These are phyloP conservation scores for Coemansia umbellata DNA, from an alignment of 192 early-diverging fungal genomes.

Conservation along the genomic window DNA sequence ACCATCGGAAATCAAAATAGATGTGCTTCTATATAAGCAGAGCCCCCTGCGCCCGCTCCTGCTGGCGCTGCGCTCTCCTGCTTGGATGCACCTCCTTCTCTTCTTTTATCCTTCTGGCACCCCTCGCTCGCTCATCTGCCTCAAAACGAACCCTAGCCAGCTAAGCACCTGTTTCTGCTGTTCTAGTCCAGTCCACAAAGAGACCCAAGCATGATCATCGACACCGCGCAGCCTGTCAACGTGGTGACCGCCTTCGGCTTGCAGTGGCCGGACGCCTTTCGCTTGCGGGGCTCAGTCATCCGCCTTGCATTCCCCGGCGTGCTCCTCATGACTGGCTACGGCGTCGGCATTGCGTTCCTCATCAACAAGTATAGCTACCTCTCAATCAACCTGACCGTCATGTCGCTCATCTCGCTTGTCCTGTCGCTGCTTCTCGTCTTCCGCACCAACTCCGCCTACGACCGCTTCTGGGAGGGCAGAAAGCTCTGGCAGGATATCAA, in stretches of 20 bases:
- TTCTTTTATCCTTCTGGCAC: too few relatives aligned
- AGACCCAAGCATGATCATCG: slow-evolving; percentile 44
- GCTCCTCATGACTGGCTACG: slow-evolving; percentile 41
- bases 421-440: slow-evolving; percentile 56
- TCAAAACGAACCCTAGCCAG: too few relatives aligned
- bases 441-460: slow-evolving; percentile 61
- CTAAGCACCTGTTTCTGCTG: too few relatives aligned
- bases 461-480: slow-evolving; percentile 87
- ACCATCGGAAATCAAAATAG: too few relatives aligned
- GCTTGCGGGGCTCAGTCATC: slow-evolving; percentile 50
- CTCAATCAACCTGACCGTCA: slow-evolving; percentile 32
- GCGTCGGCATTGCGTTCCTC: slow-evolving; percentile 46
- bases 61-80: too few relatives aligned
- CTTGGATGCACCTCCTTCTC: too few relatives aligned
- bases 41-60: too few relatives aligned
- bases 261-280: slow-evolving; percentile 40
- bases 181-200: too few relatives aligned
- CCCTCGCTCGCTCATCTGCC: too few relatives aligned
- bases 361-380: slow-evolving; percentile 25
- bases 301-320: slow-evolving; percentile 36
- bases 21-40: too few relatives aligned
- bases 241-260: slow-evolving; percentile 27
- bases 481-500: slow-evolving; percentile 72
- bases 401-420: slow-evolving; percentile 51
- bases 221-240: slow-evolving; percentile 24